Base-by-base conservation (phyloP, 2,329 filamentous ascomycete species). In the Aspergillus fumigatus region DNA sequence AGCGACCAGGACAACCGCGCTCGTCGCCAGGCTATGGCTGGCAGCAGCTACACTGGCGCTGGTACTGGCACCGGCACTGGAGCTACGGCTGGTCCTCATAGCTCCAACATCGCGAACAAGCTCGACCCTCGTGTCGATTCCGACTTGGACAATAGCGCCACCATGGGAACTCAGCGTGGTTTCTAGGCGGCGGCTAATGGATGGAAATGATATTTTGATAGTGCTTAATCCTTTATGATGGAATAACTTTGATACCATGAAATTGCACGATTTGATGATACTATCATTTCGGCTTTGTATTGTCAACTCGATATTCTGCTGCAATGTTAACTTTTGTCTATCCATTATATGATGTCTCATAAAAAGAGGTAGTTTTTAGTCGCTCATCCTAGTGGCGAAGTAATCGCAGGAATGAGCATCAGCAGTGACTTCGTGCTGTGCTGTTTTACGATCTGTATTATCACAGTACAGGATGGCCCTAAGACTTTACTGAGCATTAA, bases 91-190 rank as follows among this genome's bases (percentile, higher is more conserved):
- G 79, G 80, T 8, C 76, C 77, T 17, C 79, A 83, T 65, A 61
- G 59, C 58, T 76, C 73, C 10, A 75, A 77, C 53, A 1, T 74
- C 3, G 72, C 73, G n/a, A 85, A 85, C 70, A 79, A 80, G 45
- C 67, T 70, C 3, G 82, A 85, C 63, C 82, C 82, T 21, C 75
- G 81, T 26, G 72, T 84, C 48, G 81, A 84, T 66, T 80, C 77
- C 45, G 80, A 84, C 62, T 29, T 62, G 27, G 60, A 62, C 29
- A 54, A 61, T 54, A 29, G 59, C 9, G 32, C 17, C 10, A 49
- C 38, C 7, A 3, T 53, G 7, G 47, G 47, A 3, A 50, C 52
- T 17, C 55, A 60, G 50, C 55, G 52, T 29, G 50, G 51, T 7
- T 50, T 51, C 29, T 55, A 52, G 23, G 8, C 6, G 32, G 7